These are phyloP conservation scores for Candida caryicola DNA, from an alignment of 805 yeast genomes.

Conservation along the genomic window DNA sequence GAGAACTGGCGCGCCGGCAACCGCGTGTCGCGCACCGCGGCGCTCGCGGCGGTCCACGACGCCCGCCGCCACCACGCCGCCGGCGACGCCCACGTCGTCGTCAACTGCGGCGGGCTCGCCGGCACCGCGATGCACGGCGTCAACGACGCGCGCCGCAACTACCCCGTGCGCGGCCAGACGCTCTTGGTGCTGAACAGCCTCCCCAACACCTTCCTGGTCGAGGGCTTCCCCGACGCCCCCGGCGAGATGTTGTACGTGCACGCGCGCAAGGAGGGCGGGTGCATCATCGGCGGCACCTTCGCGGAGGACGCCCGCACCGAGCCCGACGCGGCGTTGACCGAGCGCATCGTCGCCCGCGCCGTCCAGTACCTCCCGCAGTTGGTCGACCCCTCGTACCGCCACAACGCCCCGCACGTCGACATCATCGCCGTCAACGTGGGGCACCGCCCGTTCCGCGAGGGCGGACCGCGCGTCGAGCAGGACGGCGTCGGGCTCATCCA, in stretches of 20 bases:
- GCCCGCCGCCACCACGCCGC: constrained; percentile 27
- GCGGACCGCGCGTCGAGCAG: constrained; percentile 33
- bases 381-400: constrained; percentile 21
- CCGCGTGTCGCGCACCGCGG: constrained; percentile 37
- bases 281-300: constrained; percentile 59
- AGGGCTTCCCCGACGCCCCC: constrained; percentile 28
- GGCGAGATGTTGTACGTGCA: constrained; percentile 55
- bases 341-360: constrained; percentile 49
- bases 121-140: constrained; percentile 41
- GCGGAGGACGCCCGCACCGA: constrained; percentile 11
- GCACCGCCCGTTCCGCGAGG: constrained; percentile 36
- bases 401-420: constrained; percentile 30
- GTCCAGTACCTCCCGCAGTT: constrained; percentile 38
- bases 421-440: constrained; percentile 35
- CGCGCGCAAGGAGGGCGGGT: constrained; percentile 76
- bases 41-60: constrained; percentile 45
- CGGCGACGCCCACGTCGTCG: constrained; percentile 43
- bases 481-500: constrained; percentile 45
- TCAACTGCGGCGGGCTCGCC: constrained; percentile 61
- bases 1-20: constrained; percentile 49
- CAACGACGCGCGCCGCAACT: constrained; percentile 37
- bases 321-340: constrained; percentile 43
- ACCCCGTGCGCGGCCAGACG: constrained; percentile 62
- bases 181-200: constrained; percentile 47
- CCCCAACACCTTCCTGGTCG: constrained; percentile 28